Evolutionary conservation across 2,329 filamentous ascomycete genomes (phyloP), one percentile per base, ranked within the genome.

Genomic region (Grosmannia penicillata): DNA sequence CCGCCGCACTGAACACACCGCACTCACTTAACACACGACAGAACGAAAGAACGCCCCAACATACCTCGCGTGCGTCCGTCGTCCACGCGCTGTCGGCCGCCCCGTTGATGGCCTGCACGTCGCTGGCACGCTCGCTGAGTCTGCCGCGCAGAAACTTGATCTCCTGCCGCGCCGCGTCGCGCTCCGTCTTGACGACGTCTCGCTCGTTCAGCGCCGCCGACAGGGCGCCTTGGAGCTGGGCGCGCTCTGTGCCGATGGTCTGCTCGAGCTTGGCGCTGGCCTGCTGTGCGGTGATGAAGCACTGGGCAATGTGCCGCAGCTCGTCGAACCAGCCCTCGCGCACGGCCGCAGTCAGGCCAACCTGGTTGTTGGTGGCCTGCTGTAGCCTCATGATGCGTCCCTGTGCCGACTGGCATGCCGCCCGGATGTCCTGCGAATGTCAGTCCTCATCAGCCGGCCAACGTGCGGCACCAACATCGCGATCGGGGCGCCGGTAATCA

Each of bases 351-450:
- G 40, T 43, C 2, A 49, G 37, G 10, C 46, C 43, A n/a, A 40
- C 42, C 19, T 49, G 43, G n/a, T 29, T 41, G 21, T 45, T 41
- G 8, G 41, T 45, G 6, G 43, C 45, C 25, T 46, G 42, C 30
- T 49, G 47, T 3, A 49, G 41, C 7, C 43, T 34, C 42, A 49
- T 47, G 37, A 48, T 47, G 19, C 45, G 43, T 22, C 18, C 18
- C 30, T 48, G 45, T 1, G 46, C 47, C 4, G 39, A 36, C 24
- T 43, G 43, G 34, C 47, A 49, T 4, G 40, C 25, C 2, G 27
- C 8, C 6, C 45, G 46, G 23, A 49, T 47, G 7, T 33, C 31
- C 31, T 33, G n/a, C n/a, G n/a, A n/a, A n/a, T n/a, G n/a, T n/a
- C n/a, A n/a, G n/a, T n/a, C n/a, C n/a, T n/a, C n/a, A n/a, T n/a